Evolutionary conservation across 2,329 filamentous ascomycete species (phyloP).

Genomic region (Talaromyces funiculosus): DNA sequence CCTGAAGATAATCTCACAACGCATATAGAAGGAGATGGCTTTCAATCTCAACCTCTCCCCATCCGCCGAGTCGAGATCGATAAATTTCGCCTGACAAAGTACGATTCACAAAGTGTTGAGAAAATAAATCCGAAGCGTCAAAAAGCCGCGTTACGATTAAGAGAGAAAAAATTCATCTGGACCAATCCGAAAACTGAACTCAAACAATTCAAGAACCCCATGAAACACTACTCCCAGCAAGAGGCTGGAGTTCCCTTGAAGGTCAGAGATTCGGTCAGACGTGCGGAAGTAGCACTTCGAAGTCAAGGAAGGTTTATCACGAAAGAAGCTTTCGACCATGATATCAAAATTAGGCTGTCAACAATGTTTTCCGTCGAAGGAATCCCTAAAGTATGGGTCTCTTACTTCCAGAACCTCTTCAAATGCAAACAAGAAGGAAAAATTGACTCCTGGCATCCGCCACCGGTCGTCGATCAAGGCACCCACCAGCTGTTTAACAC

Average conservation of each 20-base stretch:
- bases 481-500: slow-evolving; percentile 19
- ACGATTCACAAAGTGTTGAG: neutral
- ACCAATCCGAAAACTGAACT: neutral
- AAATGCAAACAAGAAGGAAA: slow-evolving; percentile 19
- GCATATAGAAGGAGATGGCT: neutral
- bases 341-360: slow-evolving; percentile 20
- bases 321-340: slow-evolving; percentile 17
- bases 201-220: neutral
- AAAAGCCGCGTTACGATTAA: neutral
- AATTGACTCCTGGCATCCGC: slow-evolving; percentile 9
- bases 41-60: neutral
- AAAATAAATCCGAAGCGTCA: neutral
- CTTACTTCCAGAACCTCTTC: slow-evolving; percentile 20
- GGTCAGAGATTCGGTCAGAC: slow-evolving; percentile 14
- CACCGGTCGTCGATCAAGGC: neutral
- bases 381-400: slow-evolving; percentile 22
- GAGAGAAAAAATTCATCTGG: neutral
- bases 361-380: slow-evolving; percentile 19
- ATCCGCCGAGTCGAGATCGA: neutral
- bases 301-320: slow-evolving; percentile 19
- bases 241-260: neutral
- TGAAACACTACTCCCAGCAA: neutral
- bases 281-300: slow-evolving; percentile 18
- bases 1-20: neutral
- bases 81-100: neutral